phyloP scores from a whole-genome alignment of 805 yeast genomes.

The Saccharomycopsis microspora region DNA sequence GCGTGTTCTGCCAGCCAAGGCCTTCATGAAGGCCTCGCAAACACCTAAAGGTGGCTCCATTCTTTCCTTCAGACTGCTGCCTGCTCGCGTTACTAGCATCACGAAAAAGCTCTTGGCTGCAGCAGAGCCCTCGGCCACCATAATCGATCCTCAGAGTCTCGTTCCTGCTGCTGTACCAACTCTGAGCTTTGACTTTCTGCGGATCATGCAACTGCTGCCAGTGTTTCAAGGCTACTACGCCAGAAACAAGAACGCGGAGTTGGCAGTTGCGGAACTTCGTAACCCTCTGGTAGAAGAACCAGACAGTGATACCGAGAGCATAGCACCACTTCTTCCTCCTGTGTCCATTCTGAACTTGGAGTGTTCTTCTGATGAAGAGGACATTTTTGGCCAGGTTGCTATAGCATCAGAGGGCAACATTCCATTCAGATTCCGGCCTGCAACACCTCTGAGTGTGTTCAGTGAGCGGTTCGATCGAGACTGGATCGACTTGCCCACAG shows the following conservation, averaged over 20 bases:
- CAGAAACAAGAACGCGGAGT: background rate
- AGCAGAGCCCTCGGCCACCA: background rate
- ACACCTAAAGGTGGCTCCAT: background rate
- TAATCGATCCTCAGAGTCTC: slow-evolving; percentile 6
- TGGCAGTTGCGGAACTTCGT: background rate
- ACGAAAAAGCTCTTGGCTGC: slow-evolving; percentile 13
- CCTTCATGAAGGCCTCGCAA: background rate
- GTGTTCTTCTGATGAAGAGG: slow-evolving; percentile 7
- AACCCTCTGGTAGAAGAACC: background rate
- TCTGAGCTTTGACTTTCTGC: slow-evolving; percentile 6
- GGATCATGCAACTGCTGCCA: slow-evolving; percentile 12
- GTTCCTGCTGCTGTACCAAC: slow-evolving; percentile 5
- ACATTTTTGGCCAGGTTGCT: background rate
- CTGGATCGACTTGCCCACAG: no score
- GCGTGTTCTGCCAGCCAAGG: slow-evolving; percentile 18
- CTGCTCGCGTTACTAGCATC: slow-evolving; percentile 10
- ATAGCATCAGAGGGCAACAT: no score
- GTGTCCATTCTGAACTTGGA: slow-evolving; percentile 10
- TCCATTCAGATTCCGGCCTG: no score
- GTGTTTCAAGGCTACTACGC: slow-evolving; percentile 13
- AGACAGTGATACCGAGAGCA: background rate
- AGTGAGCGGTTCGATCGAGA: no score
- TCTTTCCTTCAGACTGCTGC: background rate
- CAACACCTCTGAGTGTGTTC: no score
- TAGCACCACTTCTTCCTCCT: slow-evolving; percentile 11